These are phyloP conservation scores for Eucalyptus sp. DNA, from an alignment of 345 rosid species.

Conservation along the genomic window DNA sequence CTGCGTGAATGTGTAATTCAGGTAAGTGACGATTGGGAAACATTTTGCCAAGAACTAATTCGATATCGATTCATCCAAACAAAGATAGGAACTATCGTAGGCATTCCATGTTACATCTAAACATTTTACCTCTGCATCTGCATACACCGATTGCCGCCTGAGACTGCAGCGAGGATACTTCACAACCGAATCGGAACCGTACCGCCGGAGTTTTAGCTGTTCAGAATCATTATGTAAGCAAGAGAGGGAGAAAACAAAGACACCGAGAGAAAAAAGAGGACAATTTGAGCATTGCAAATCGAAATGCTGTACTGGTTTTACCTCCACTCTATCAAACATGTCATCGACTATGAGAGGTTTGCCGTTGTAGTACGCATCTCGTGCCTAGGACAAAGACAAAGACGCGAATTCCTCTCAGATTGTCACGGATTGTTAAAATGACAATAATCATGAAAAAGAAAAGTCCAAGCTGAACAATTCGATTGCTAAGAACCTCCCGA, in stretches of 20 bases:
- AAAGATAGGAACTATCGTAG: background rate
- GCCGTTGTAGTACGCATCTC: constrained; percentile 82
- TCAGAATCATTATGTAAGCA: background rate
- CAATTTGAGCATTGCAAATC: background rate
- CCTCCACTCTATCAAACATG: constrained; percentile 99
- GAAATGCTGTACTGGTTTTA: background rate
- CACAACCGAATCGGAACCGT: constrained; percentile 83
- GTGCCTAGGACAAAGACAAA: constrained; percentile 38
- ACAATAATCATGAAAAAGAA: background rate
- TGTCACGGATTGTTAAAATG: background rate
- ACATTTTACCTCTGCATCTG: constrained; percentile 78
- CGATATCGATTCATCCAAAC: background rate
- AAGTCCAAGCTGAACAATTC: background rate
- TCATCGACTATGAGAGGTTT: constrained; percentile 80
- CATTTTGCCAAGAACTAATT: background rate
- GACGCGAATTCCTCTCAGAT: background rate
- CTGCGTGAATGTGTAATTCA: background rate
- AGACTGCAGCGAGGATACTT: constrained; percentile 98
- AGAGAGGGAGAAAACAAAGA: background rate
- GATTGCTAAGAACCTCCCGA: background rate
- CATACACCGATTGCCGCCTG: constrained; percentile 64
- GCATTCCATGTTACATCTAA: background rate
- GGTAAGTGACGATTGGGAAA: background rate
- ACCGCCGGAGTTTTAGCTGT: constrained; percentile 78
- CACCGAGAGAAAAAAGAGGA: background rate